Evolutionary conservation across 2,329 filamentous ascomycete species (phyloP).

Genomic region (Cadophora sp.): DNA sequence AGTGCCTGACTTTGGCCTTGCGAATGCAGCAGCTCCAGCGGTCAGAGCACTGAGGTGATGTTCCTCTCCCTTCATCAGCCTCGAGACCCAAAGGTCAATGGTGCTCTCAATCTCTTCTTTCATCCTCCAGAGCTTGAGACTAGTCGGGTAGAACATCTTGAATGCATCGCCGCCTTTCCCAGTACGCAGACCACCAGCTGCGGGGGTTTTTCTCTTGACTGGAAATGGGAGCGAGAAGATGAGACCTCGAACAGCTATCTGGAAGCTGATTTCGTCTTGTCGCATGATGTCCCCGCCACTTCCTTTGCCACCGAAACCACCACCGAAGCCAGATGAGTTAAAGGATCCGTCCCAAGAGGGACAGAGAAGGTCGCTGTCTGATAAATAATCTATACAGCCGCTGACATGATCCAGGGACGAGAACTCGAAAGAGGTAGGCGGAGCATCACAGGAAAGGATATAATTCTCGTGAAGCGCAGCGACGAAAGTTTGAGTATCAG

Average conservation of each 20-base stretch:
- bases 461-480: constrained; percentile 96
- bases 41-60: constrained; percentile 49
- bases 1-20: constrained; percentile 49
- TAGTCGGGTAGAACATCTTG: constrained; percentile 93
- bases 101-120: constrained; percentile 82
- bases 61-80: constrained; percentile 62
- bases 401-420: constrained; percentile 80
- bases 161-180: constrained; percentile 65
- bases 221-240: constrained; percentile 85
- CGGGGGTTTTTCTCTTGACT: constrained; percentile 71
- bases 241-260: constrained; percentile 86
- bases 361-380: constrained; percentile 85
- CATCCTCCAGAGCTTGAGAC: constrained; percentile 81
- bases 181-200: constrained; percentile 40
- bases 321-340: constrained; percentile 61
- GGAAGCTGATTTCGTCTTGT: constrained; percentile 94
- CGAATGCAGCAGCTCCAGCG: constrained; percentile 57
- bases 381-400: constrained; percentile 85
- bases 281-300: constrained; percentile 76
- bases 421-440: constrained; percentile 55
- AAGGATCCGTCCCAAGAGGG: constrained; percentile 75
- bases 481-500: constrained; percentile 89
- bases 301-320: constrained; percentile 56
- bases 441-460: constrained; percentile 76
- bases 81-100: constrained; percentile 72